These are phyloP conservation scores for Coniochaeta sp. DNA, from an alignment of 2,329 filamentous ascomycete species.

Conservation along the genomic window DNA sequence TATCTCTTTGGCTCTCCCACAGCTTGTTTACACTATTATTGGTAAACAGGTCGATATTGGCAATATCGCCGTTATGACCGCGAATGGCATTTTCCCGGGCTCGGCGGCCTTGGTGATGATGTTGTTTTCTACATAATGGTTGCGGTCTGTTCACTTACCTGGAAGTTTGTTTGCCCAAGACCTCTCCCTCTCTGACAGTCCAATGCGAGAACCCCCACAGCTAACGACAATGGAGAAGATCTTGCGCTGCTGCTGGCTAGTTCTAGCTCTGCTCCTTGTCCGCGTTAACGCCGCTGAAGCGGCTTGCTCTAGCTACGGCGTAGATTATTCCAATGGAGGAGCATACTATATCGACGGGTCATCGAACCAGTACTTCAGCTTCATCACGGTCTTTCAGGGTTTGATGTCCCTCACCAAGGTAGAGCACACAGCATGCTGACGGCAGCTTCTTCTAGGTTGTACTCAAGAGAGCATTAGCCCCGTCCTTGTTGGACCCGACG, in stretches of 20 bases:
- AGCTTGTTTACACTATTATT: slow-evolving; percentile 6
- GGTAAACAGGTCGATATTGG: slow-evolving; percentile 8
- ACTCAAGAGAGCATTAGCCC: slow-evolving; percentile 24
- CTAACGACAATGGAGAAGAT: slow-evolving; percentile 11
- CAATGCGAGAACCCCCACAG: background rate
- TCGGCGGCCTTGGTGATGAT: background rate
- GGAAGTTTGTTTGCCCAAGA: background rate
- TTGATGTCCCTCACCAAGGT: background rate
- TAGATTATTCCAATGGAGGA: slow-evolving; percentile 29
- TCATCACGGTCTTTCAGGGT: slow-evolving; percentile 29
- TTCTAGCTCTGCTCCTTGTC: slow-evolving; percentile 14
- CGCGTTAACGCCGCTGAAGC: slow-evolving; percentile 10
- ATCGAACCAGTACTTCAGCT: slow-evolving; percentile 29
- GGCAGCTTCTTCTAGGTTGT: slow-evolving; percentile 18
- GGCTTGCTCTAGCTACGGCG: slow-evolving; percentile 26
- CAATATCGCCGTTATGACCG: slow-evolving; percentile 9
- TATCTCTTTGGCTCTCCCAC: background rate
- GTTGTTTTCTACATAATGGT: slow-evolving; percentile 4
- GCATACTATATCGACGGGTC: slow-evolving; percentile 28
- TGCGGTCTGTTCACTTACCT: background rate
- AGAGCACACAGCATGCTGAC: background rate
- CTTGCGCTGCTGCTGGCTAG: slow-evolving; percentile 11
- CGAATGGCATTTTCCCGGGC: slow-evolving; percentile 4
- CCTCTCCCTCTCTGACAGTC: background rate
- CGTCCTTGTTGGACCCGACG: slow-evolving; percentile 22